phyloP scores from a whole-genome alignment of 768 basidiomycete genomes.

The Suillus brevipes region DNA sequence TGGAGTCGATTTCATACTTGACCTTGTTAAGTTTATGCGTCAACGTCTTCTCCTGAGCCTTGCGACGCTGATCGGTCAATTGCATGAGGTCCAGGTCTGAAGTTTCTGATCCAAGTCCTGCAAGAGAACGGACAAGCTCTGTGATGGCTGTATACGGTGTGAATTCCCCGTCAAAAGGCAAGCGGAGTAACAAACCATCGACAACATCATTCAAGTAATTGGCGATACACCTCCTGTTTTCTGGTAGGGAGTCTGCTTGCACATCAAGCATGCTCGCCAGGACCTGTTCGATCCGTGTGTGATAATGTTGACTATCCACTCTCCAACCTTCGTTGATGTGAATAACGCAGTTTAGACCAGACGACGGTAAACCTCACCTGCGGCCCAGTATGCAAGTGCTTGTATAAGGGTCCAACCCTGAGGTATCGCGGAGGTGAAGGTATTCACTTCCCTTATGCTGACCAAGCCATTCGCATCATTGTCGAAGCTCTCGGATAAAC shows the following conservation, averaged over 20 bases:
- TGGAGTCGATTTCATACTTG: slow-evolving; percentile 32
- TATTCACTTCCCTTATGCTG: slow-evolving; percentile 35
- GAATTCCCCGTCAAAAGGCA: background rate
- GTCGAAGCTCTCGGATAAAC: slow-evolving; percentile 42
- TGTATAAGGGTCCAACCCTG: slow-evolving; percentile 33
- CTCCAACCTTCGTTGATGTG: slow-evolving; percentile 5
- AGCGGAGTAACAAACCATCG: background rate
- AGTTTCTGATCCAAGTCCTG: slow-evolving; percentile 24
- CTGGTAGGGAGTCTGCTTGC: slow-evolving; percentile 15
- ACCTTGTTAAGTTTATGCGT: slow-evolving; percentile 28
- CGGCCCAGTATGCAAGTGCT: slow-evolving; percentile 37
- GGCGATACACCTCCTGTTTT: slow-evolving; percentile 25
- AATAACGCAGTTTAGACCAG: slow-evolving; percentile 25
- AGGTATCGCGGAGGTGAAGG: slow-evolving; percentile 30
- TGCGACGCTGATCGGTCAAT: slow-evolving; percentile 4
- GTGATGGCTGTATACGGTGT: background rate
- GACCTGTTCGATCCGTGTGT: slow-evolving; percentile 17
- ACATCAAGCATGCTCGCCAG: slow-evolving; percentile 22
- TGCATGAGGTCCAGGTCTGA: slow-evolving; percentile 16
- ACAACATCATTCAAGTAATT: slow-evolving; percentile 21
- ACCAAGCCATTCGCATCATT: slow-evolving; percentile 42
- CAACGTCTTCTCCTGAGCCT: slow-evolving; percentile 27
- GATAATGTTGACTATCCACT: slow-evolving; percentile 9
- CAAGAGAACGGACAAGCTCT: background rate
- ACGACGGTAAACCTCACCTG: slow-evolving; percentile 23